Percentiles rank a stretch among this genome's conserved stretches.
These are phyloP conservation scores for Camellia sinensis DNA, from an alignment of 148 eudicot genomes.

Conservation along the genomic window DNA sequence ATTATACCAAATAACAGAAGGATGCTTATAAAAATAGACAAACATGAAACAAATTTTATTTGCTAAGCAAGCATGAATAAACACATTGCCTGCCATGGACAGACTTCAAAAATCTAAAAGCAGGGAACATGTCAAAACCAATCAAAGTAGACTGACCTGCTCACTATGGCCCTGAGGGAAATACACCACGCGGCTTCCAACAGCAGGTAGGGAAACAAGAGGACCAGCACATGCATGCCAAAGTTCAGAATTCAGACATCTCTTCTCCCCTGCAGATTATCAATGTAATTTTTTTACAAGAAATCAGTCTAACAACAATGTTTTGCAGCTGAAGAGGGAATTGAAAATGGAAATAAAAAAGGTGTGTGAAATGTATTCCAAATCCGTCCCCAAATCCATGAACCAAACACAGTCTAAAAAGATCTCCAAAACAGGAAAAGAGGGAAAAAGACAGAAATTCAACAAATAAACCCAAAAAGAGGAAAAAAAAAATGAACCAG, in stretches of 20 bases:
- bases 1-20: not conserved
- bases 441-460: too few species aligned
- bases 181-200: conserved; percentile 62
- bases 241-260: conserved; percentile 59
- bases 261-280: conserved; percentile 44
- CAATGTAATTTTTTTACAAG: not conserved
- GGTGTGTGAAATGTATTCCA: too few species aligned
- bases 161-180: conserved; percentile 74
- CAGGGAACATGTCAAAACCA: not conserved
- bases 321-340: not conserved
- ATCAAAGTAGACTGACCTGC: conserved; percentile 37
- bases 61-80: not conserved
- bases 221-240: conserved; percentile 82
- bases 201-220: conserved; percentile 57
- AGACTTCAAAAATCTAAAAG: not conserved
- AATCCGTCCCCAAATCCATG: too few species aligned
- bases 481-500: too few species aligned
- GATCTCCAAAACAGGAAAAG: too few species aligned
- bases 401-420: too few species aligned
- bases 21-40: too few species aligned
- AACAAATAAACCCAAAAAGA: too few species aligned
- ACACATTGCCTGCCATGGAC: not conserved
- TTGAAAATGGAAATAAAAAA: too few species aligned
- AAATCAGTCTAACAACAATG: not conserved
- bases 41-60: too few species aligned